phyloP scores from a whole-genome alignment of 805 yeast species.

The Hanseniaspora meyeri region DNA sequence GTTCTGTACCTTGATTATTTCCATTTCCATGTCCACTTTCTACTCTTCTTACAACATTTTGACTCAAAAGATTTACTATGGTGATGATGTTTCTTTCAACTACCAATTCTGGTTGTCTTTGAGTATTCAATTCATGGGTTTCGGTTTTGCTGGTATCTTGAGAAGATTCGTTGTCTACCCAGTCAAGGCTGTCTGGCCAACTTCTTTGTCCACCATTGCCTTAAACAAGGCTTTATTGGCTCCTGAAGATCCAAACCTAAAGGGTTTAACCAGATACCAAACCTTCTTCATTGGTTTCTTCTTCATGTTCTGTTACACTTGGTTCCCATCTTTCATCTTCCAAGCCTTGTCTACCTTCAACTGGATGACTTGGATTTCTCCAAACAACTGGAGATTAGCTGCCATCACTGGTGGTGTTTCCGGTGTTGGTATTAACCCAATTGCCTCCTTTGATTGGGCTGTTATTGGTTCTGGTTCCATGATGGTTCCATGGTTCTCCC shows the following conservation, averaged over 20 bases:
- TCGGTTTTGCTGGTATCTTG: slow-evolving; percentile 52
- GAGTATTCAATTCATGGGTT: slow-evolving; percentile 53
- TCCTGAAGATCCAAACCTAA: slow-evolving; percentile 26
- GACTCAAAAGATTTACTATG: slow-evolving; percentile 26
- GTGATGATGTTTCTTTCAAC: slow-evolving; percentile 30
- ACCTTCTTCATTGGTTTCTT: slow-evolving; percentile 36
- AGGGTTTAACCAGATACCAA: slow-evolving; percentile 32
- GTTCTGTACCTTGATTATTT: slow-evolving; percentile 40
- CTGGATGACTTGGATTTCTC: slow-evolving; percentile 29
- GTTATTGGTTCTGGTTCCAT: slow-evolving; percentile 26
- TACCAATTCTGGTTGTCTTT: slow-evolving; percentile 40
- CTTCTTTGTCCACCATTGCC: slow-evolving; percentile 45
- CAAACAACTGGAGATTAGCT: slow-evolving; percentile 37
- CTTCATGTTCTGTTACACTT: slow-evolving; percentile 44
- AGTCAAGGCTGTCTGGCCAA: slow-evolving; percentile 53
- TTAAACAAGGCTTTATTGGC: slow-evolving; percentile 41
- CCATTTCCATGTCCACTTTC: slow-evolving; percentile 29
- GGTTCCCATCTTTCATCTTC: slow-evolving; percentile 57
- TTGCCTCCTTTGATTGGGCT: slow-evolving; percentile 45
- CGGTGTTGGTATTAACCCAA: slow-evolving; percentile 45
- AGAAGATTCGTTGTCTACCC: slow-evolving; percentile 50
- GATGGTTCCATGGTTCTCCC: slow-evolving; percentile 37
- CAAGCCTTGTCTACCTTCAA: slow-evolving; percentile 48
- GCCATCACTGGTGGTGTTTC: slow-evolving; percentile 40
- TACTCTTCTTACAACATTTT: slow-evolving; percentile 31